A percentile compares a stretch with the other conserved stretches of the same genome.
Conservation (phyloP, 305 asterid genomes). For the Plantago lanceolata region DNA sequence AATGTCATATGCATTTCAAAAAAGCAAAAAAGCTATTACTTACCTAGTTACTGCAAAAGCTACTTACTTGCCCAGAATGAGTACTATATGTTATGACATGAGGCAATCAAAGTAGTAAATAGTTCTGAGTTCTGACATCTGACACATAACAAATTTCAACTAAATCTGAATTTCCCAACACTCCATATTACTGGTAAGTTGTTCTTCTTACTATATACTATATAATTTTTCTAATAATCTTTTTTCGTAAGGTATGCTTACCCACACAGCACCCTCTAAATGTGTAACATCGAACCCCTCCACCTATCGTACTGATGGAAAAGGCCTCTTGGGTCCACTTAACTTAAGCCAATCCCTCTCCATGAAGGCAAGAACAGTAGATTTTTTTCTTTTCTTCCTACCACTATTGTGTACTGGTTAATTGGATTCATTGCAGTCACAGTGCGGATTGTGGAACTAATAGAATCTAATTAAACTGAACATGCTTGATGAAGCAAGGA, state of each 20-base stretch:
- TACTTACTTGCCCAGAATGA: not conserved
- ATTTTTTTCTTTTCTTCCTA: not conserved
- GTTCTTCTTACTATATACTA: not conserved
- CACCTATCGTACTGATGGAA: too few relatives aligned
- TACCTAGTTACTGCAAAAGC: not conserved
- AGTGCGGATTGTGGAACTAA: not conserved
- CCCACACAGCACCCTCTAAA: too few relatives aligned
- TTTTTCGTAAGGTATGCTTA: too few relatives aligned
- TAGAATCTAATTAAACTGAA: not conserved
- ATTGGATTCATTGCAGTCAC: not conserved
- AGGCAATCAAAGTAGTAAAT: not conserved
- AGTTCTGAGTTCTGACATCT: not conserved
- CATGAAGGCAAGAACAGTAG: not conserved
- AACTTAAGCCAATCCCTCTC: not conserved
- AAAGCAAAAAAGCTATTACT: not conserved
- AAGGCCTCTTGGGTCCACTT: too few relatives aligned
- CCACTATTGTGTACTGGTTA: slow-evolving; percentile 2
- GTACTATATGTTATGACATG: not conserved
- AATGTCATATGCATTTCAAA: not conserved
- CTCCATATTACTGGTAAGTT: too few relatives aligned
- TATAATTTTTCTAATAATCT: too few relatives aligned
- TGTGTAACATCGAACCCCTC: too few relatives aligned
- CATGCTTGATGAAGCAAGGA: not conserved
- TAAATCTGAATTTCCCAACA: too few relatives aligned
- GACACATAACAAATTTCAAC: not conserved